Conservation (phyloP, 768 basidiomycete species). For the Boletus tomentosulus region DNA sequence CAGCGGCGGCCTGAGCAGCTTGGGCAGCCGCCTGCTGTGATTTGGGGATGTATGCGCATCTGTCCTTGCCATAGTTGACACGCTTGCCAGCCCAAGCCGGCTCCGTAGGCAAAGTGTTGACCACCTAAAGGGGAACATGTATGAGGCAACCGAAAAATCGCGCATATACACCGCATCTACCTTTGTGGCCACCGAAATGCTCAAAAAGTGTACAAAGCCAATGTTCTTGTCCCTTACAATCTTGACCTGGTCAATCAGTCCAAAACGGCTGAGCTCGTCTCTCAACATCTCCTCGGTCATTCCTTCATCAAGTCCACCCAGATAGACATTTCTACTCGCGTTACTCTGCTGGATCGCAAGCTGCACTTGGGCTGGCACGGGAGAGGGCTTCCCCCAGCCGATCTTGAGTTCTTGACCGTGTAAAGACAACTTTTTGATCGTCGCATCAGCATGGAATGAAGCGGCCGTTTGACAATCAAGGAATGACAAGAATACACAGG, state of each 20-base stretch:
- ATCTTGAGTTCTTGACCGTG: constrained; percentile 98
- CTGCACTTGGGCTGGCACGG: constrained; percentile 81
- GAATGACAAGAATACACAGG: constrained; percentile 98
- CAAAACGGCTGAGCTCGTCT: constrained; percentile 89
- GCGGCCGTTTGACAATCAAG: constrained; percentile 89
- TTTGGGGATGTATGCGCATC: constrained; percentile 96
- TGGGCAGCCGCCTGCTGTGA: constrained; percentile 88
- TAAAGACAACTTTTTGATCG: constrained; percentile 87
- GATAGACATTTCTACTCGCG: constrained; percentile 93
- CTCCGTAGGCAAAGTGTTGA: constrained; percentile 87
- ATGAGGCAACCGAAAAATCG: not conserved
- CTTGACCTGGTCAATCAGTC: constrained; percentile 98
- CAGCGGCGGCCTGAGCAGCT: constrained; percentile 83
- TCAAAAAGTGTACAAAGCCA: constrained; percentile 97
- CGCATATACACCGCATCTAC: constrained; percentile 38
- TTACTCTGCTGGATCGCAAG: constrained; percentile 89
- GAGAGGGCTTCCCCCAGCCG: constrained; percentile 95
- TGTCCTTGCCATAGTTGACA: constrained; percentile 98
- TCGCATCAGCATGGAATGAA: constrained; percentile 96
- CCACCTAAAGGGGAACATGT: constrained; percentile 56
- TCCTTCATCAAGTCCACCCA: constrained; percentile 87
- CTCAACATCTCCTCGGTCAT: constrained; percentile 90
- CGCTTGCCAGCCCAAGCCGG: constrained; percentile 93
- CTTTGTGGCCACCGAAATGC: constrained; percentile 93
- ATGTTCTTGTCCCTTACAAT: constrained; percentile 99